phyloP scores from a whole-genome alignment of 495 filamentous ascomycete genomes.

The Aspergillus panamensis region DNA sequence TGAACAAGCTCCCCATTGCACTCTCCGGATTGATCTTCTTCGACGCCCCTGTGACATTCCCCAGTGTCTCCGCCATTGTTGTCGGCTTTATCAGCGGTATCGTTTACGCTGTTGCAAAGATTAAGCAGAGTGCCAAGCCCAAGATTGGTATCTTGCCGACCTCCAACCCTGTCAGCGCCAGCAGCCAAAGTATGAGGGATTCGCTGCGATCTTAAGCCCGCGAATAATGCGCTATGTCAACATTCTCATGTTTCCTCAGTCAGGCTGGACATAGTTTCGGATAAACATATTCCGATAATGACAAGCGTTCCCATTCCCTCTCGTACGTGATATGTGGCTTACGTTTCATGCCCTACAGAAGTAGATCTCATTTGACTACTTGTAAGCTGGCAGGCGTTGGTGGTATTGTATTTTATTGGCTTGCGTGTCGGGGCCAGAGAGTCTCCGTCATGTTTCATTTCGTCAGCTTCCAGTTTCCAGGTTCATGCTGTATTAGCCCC shows the following conservation, averaged over 20 bases:
- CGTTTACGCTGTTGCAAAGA: slow-evolving; percentile 88
- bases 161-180: slow-evolving; percentile 74
- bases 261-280: not conserved
- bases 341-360: slow-evolving; percentile 29
- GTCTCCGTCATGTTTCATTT: not conserved
- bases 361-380: slow-evolving; percentile 14
- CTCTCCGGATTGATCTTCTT: slow-evolving; percentile 91
- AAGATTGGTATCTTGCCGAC: slow-evolving; percentile 64
- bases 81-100: slow-evolving; percentile 90
- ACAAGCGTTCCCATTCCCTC: slow-evolving; percentile 1
- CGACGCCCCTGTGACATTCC: slow-evolving; percentile 88
- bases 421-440: not conserved
- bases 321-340: slow-evolving; percentile 36
- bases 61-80: slow-evolving; percentile 81
- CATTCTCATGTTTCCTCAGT: not conserved
- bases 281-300: not conserved
- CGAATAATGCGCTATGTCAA: not conserved
- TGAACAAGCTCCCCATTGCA: slow-evolving; percentile 97
- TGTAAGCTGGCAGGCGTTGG: slow-evolving; percentile 28
- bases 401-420: slow-evolving; percentile 24
- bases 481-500: not conserved
- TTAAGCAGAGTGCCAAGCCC: slow-evolving; percentile 70
- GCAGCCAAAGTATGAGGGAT: slow-evolving; percentile 87
- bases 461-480: slow-evolving; percentile 15
- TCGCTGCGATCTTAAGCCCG: slow-evolving; percentile 55